Base-by-base conservation (phyloP, 192 early-diverging fungal genomes). In the Paraglomus brasilianum region DNA sequence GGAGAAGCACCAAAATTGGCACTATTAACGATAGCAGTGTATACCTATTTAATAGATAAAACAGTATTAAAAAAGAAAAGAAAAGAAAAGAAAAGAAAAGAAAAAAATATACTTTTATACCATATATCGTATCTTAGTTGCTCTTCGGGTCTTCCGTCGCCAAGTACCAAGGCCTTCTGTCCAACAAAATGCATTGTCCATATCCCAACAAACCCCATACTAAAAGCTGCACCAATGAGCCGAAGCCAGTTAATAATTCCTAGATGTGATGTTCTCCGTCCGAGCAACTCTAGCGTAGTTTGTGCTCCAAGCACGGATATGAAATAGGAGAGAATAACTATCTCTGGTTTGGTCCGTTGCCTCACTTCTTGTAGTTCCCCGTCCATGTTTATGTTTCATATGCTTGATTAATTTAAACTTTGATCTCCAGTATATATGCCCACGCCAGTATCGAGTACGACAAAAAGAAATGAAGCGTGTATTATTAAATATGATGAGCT, bases 141-240 rank as follows among this genome's bases (percentile, higher is more conserved):
- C 8, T 8, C 57, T 40, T 60, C 11, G 15, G 57, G 57, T n/a
- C 38, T 15, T 38, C 63, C 36, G 55, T 72, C 53, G 5, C 9
- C 11, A n/a, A 80, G 52, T 10, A 40, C 70, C 53, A 75, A 36
- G n/a, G 69, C 57, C 43, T 75, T 75, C 24, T 74, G 77, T n/a
- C 76, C 79, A 9, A 77, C 73, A 52, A 80, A 80, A 73, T 80
- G 79, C 75, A 72, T 80, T 38, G 71, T 65, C 79, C 79, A 80
- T 5, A 80, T 75, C 7, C 76, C 66, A 30, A 75, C 79, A 66
- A 70, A 69, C n/a, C 76, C 79, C 75, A 75, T 80, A 17, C 62
- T 50, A 50, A 77, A 69, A 6, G 76, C 75, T 40, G 79, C 73
- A 46, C 73, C 52, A 39, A 66, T 51, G 15, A 80, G 55, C 40